Evolutionary conservation across 768 basidiomycete species (phyloP).

Genomic region (Tulasnella calospora): DNA sequence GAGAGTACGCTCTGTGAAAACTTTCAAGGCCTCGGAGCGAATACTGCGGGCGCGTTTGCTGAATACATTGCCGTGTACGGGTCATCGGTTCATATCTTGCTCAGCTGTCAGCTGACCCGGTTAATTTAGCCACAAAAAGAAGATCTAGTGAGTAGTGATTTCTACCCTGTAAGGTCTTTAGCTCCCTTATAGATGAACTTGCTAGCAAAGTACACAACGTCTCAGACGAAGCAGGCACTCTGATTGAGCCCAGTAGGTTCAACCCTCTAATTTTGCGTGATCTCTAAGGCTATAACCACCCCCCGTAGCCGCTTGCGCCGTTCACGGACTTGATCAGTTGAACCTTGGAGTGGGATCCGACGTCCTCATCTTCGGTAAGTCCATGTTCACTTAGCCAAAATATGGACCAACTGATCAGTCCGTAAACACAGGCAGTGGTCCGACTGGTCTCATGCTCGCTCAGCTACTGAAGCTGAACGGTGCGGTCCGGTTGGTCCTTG

Average conservation of each 20-base stretch:
- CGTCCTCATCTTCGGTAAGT: conserved; percentile 50
- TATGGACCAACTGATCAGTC: background rate
- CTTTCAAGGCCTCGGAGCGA: conserved; percentile 73
- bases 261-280: too few relatives aligned
- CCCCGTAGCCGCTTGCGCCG: conserved; percentile 68
- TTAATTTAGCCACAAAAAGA: conserved; percentile 53
- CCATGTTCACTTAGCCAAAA: background rate
- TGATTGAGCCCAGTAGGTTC: conserved; percentile 59
- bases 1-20: conserved; percentile 77
- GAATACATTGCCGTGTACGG: conserved; percentile 81
- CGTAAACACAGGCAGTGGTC: background rate
- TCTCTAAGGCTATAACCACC: too few relatives aligned
- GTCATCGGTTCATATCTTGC: background rate
- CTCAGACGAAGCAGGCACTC: conserved; percentile 78
- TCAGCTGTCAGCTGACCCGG: background rate
- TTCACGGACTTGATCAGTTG: conserved; percentile 88
- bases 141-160: conserved; percentile 48
- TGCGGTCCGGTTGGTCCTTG: conserved; percentile 68
- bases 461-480: conserved; percentile 86
- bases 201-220: conserved; percentile 71
- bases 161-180: background rate
- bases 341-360: conserved; percentile 76
- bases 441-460: conserved; percentile 74
- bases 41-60: conserved; percentile 73
- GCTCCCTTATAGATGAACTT: too few relatives aligned